Conservation (phyloP, 306 rosid genomes). For the Erythrophleum fordii region DNA sequence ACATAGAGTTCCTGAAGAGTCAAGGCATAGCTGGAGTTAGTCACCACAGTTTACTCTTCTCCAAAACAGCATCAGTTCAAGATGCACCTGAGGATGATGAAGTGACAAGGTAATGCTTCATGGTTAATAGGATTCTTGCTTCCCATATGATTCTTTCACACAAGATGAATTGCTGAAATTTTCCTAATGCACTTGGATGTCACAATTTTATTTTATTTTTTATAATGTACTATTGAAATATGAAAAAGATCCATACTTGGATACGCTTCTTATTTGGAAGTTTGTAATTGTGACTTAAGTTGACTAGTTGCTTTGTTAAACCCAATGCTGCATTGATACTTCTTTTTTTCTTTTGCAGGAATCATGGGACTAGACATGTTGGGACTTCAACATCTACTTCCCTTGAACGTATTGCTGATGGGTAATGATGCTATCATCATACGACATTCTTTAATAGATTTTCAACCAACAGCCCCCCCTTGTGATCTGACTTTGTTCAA, state of each 20-base stretch:
- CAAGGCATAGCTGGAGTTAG: slow-evolving; percentile 90
- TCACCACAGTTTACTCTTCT: slow-evolving; percentile 92
- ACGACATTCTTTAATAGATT: not conserved
- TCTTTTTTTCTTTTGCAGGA: slow-evolving; percentile 49
- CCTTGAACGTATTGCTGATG: slow-evolving; percentile 52
- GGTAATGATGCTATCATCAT: slow-evolving; percentile 47
- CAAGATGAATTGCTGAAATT: slow-evolving; percentile 2
- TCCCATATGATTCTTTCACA: slow-evolving; percentile 5
- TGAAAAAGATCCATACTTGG: not conserved
- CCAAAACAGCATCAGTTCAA: slow-evolving; percentile 74
- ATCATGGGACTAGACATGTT: slow-evolving; percentile 18
- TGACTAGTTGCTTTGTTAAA: not conserved
- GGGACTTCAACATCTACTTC: slow-evolving; percentile 59
- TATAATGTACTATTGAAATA: not conserved
- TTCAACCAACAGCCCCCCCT: no score
- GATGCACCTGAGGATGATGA: slow-evolving; percentile 61
- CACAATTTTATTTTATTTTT: not conserved
- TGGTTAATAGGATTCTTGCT: not conserved
- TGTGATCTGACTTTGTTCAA: slow-evolving; percentile 20
- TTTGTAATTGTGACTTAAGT: not conserved
- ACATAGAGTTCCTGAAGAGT: slow-evolving; percentile 72
- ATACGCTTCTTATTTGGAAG: not conserved
- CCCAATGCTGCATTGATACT: slow-evolving; percentile 10
- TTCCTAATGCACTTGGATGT: slow-evolving; percentile 7
- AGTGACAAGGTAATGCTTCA: slow-evolving; percentile 57